These are phyloP conservation scores for Epichloe scottii DNA, from an alignment of 2,329 filamentous ascomycete genomes.

Conservation along the genomic window DNA sequence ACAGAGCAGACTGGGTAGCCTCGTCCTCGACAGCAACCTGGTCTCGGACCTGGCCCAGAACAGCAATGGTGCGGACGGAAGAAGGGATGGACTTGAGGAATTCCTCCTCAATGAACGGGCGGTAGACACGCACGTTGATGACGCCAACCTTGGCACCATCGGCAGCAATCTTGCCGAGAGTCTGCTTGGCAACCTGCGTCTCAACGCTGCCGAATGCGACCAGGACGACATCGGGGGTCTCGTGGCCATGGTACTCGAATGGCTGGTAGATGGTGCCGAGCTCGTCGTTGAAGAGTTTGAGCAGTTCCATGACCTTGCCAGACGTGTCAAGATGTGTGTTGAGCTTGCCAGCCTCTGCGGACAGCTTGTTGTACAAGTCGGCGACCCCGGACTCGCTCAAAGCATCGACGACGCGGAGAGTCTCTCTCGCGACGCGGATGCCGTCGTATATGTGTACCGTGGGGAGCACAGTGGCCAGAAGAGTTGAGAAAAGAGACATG, in stretches of 20 bases:
- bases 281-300: conserved; percentile 73
- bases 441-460: conserved; percentile 84
- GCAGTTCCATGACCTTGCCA: conserved; percentile 56
- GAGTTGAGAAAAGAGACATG: conserved; percentile 79
- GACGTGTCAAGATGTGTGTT: conserved; percentile 61
- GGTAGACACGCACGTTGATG: conserved; percentile 84
- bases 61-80: conserved; percentile 62
- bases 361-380: conserved; percentile 54
- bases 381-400: conserved; percentile 59
- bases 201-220: conserved; percentile 91
- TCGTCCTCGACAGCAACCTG: conserved; percentile 61
- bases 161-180: conserved; percentile 58
- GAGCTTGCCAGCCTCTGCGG: conserved; percentile 46
- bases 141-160: conserved; percentile 72
- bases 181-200: conserved; percentile 71
- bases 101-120: conserved; percentile 88
- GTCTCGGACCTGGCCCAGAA: conserved; percentile 78
- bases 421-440: conserved; percentile 70
- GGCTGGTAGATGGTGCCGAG: conserved; percentile 85
- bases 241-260: conserved; percentile 89
- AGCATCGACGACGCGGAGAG: conserved; percentile 69
- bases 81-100: conserved; percentile 74
- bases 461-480: conserved; percentile 67
- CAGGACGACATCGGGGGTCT: conserved; percentile 65
- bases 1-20: conserved; percentile 72